A percentile compares a stretch with the other conserved stretches of the same genome.
Conservation (phyloP, 768 basidiomycete genomes). For the Sutorius australiensis region DNA sequence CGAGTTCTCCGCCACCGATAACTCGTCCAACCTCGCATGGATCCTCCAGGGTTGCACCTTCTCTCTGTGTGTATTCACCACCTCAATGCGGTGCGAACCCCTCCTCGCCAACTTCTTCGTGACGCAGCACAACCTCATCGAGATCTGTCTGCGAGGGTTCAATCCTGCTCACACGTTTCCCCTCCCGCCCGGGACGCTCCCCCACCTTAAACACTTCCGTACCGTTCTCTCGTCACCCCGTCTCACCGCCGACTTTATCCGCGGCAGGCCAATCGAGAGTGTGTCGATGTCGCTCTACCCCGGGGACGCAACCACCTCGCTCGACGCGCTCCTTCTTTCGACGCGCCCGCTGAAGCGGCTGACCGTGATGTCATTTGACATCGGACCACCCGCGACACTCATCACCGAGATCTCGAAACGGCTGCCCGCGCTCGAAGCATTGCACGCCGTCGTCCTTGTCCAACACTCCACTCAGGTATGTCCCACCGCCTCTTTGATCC, state of each 20-base stretch:
- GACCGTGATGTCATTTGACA: constrained; percentile 58
- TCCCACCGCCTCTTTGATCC: constrained; percentile 2
- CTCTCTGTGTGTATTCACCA: constrained; percentile 45
- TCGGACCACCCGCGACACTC: constrained; percentile 40
- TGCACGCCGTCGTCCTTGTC: constrained; percentile 57
- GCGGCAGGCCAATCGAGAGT: constrained; percentile 44
- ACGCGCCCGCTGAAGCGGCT: constrained; percentile 42
- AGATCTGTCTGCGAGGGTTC: constrained; percentile 55
- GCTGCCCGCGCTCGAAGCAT: constrained; percentile 50
- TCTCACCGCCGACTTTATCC: constrained; percentile 43
- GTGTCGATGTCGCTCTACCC: constrained; percentile 54
- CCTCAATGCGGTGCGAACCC: constrained; percentile 51
- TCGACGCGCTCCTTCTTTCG: constrained; percentile 42
- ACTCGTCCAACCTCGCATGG: constrained; percentile 41
- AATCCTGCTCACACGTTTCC: constrained; percentile 33
- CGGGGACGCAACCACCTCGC: constrained; percentile 35
- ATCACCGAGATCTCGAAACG: constrained; percentile 45
- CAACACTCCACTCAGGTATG: constrained; percentile 47
- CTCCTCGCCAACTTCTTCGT: constrained; percentile 50
- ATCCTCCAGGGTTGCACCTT: constrained; percentile 45
- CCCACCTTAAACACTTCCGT: constrained; percentile 46
- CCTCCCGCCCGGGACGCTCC: constrained; percentile 42
- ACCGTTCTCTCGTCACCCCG: constrained; percentile 49
- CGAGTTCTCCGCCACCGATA: constrained; percentile 42
- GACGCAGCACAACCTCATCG: constrained; percentile 43